phyloP scores from a whole-genome alignment of 768 basidiomycete genomes.

The Macrolepiota albuminosa region DNA sequence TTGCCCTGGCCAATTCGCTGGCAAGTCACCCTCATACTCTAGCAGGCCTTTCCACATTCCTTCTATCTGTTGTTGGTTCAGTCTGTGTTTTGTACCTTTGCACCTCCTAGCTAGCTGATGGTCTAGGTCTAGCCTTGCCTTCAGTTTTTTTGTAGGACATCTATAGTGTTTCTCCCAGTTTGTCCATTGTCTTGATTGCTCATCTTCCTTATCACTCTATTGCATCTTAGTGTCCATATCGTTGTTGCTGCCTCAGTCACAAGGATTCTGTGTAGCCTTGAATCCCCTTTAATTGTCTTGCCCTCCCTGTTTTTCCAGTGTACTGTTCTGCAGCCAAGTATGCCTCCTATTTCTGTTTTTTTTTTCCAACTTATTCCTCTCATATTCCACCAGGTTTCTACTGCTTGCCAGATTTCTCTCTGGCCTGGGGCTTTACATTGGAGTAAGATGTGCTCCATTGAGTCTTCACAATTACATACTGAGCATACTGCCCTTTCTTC shows the following conservation, averaged over 20 bases:
- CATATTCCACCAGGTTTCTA: neutral
- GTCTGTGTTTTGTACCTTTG: too few species aligned
- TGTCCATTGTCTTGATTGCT: too few species aligned
- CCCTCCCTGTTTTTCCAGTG: too few species aligned
- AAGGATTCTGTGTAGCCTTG: neutral
- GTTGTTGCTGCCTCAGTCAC: neutral
- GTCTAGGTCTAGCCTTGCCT: too few species aligned
- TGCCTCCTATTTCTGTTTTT: neutral
- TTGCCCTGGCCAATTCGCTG: neutral
- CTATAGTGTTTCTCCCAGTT: too few species aligned
- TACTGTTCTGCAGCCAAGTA: neutral
- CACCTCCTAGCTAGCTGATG: too few species aligned
- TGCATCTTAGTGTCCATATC: neutral
- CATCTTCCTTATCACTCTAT: neutral
- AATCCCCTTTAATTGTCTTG: fast-evolving
- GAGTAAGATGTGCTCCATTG: neutral
- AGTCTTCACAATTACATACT: neutral
- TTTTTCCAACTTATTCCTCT: too few species aligned
- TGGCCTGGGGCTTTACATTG: neutral
- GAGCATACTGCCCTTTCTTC: neutral
- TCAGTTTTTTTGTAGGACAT: too few species aligned
- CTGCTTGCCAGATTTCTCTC: neutral
- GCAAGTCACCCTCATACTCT: neutral
- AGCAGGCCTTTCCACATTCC: neutral
- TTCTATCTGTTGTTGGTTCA: too few species aligned